Base-by-base conservation (phyloP, 169 alveolate genomes). In the Fabrea salina region DNA sequence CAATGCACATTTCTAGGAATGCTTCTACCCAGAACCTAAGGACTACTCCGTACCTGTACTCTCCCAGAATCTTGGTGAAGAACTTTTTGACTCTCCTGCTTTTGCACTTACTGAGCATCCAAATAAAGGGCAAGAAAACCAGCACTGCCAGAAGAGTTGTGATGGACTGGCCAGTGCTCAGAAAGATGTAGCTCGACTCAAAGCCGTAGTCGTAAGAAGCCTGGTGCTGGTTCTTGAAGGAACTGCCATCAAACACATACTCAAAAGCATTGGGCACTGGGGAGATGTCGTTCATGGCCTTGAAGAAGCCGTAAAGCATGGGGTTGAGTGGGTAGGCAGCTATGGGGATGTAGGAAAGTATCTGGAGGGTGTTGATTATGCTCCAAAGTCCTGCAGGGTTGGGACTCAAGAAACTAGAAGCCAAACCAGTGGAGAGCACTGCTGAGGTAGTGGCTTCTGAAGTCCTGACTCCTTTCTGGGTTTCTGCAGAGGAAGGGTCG, bases 1-100 rank as follows among this genome's bases (percentile, higher is more conserved):
- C 51, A 66, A 66, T 22, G 43, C 58, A 51, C 33, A 41, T n/a
- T 22, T 66, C 76, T 66, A 66, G 61, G 41, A 37, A 66, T 11
- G 27, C n/a, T 16, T 32, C 4, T 37, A 66, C 41, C n/a, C 76
- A 66, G 41, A 66, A 66, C n/a, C 76, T 66, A 5, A 66, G 41
- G 32, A 66, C 33, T 5, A 66, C 25, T 11, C 56, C 56, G 3
- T n/a, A 66, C n/a, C 41, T 66, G 56, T 66, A 66, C 33, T 40
- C 30, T 5, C 19, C 0, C 2, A 16, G 41, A 39, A 66, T 1
- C 41, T 66, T 66, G 5, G 22, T 40, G 32, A 66, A 37, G 19
- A 37, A 22, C 27, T 4, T 2, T 5, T 27, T 35, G 8, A 37
- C 35, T 22, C 7, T 33, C 8, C 33, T 43, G 2, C 32, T 25